A percentile compares a stretch with the other conserved stretches of the same genome.
Evolutionary conservation across 768 basidiomycete species (phyloP).

Genomic region (Leccinum variicolor): DNA sequence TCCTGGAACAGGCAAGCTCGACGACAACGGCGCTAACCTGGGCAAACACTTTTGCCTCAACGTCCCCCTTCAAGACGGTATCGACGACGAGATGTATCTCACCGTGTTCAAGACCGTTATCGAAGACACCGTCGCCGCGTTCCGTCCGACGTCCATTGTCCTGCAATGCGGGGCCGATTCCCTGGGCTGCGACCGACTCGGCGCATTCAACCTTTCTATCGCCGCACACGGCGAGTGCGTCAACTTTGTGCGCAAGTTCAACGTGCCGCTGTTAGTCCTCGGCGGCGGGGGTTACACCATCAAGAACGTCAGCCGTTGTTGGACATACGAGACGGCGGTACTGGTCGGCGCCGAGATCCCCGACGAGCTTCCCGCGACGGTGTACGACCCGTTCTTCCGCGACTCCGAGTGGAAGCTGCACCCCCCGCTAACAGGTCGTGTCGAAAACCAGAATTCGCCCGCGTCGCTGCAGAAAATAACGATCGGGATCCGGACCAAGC

Average conservation of each 20-base stretch:
- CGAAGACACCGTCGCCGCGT: slow-evolving; percentile 87
- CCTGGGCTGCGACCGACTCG: slow-evolving; percentile 89
- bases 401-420: slow-evolving; percentile 92
- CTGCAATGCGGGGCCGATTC: slow-evolving; percentile 98
- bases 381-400: slow-evolving; percentile 91
- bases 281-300: slow-evolving; percentile 98
- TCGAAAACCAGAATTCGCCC: slow-evolving; percentile 89
- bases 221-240: slow-evolving; percentile 98
- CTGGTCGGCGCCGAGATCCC: slow-evolving; percentile 81
- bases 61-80: slow-evolving; percentile 91
- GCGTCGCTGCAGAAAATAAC: slow-evolving; percentile 84
- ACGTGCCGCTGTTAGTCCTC: slow-evolving; percentile 84
- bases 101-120: slow-evolving; percentile 95
- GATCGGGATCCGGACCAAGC: slow-evolving; percentile 79
- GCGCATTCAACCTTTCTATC: slow-evolving; percentile 96
- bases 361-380: slow-evolving; percentile 82
- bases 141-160: slow-evolving; percentile 87
- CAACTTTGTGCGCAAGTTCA: slow-evolving; percentile 91
- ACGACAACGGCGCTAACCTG: slow-evolving; percentile 83
- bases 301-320: slow-evolving; percentile 96
- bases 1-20: slow-evolving; percentile 93
- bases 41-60: slow-evolving; percentile 97
- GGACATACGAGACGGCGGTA: slow-evolving; percentile 97
- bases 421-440: slow-evolving; percentile 85
- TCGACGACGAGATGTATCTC: slow-evolving; percentile 97